A percentile compares a stretch with the other conserved stretches of the same genome.
phyloP scores from a whole-genome alignment of 1,284 basidiomycete species.

The Malassezia vespertilionis region DNA sequence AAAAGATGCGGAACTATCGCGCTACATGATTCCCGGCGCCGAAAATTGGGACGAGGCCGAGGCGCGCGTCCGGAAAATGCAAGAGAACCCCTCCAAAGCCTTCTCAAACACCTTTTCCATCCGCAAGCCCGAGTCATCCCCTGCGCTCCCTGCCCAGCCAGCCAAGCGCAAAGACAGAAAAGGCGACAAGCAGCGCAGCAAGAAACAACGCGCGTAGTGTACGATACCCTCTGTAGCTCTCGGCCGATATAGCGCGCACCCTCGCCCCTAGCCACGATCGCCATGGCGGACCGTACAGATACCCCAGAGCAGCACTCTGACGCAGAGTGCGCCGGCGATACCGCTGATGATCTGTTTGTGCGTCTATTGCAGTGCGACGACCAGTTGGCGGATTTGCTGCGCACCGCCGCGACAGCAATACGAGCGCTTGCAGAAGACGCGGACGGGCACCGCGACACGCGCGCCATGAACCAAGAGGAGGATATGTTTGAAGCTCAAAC shows the following conservation, averaged over 20 bases:
- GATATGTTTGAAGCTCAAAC: not conserved
- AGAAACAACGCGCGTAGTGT: constrained; percentile 1
- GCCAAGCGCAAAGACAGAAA: constrained; percentile 1
- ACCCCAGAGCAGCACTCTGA: too few relatives aligned
- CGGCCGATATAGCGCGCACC: constrained; percentile 2
- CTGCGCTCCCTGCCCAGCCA: not conserved
- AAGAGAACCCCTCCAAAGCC: constrained; percentile 20
- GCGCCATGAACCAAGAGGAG: not conserved
- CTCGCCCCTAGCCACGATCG: not conserved
- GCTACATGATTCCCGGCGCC: constrained; percentile 29
- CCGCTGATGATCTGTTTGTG: constrained; percentile 13
- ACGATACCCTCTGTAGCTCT: not conserved
- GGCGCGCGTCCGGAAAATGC: constrained; percentile 27
- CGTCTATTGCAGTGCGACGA: constrained; percentile 16
- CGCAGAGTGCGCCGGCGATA: not conserved
- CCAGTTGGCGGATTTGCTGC: constrained; percentile 12
- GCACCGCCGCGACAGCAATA: not conserved
- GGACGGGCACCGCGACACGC: not conserved
- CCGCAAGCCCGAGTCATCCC: not conserved
- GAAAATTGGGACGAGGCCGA: constrained; percentile 40
- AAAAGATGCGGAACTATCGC: constrained; percentile 28
- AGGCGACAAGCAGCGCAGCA: not conserved
- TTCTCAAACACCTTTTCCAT: constrained; percentile 19
- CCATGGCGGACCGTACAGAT: too few relatives aligned
- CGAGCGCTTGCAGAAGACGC: constrained; percentile 1